Percentiles rank a stretch among this genome's conserved stretches.
phyloP scores from a whole-genome alignment of 768 basidiomycete species.

The Naganishia antarctica region DNA sequence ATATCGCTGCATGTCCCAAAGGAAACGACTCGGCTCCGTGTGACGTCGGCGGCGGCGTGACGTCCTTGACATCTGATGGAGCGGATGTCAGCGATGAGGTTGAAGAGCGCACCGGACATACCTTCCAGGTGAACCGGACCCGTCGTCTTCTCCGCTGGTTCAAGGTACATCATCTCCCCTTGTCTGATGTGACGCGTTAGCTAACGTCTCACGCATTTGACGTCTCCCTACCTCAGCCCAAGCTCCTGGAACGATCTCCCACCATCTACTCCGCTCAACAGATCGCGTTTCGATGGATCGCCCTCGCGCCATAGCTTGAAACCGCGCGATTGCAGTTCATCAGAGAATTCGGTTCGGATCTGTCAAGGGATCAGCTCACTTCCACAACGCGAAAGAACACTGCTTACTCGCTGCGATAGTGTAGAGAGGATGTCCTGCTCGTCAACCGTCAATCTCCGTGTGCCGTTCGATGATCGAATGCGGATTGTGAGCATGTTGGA shows the following conservation, averaged over 20 bases:
- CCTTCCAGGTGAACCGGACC: background rate
- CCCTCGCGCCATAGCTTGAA: conserved; percentile 15
- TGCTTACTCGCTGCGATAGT: background rate
- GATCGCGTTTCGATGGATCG: background rate
- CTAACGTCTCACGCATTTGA: background rate
- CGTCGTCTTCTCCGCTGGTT: background rate
- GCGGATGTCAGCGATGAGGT: no score
- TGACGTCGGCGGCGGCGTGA: background rate
- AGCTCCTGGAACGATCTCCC: background rate
- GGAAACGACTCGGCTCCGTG: background rate
- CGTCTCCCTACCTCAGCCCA: background rate
- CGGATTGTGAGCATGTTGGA: conserved; percentile 11
- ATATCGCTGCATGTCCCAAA: conserved; percentile 6
- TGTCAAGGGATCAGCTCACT: background rate
- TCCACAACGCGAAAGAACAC: background rate
- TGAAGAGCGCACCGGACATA: background rate
- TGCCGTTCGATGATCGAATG: conserved; percentile 1
- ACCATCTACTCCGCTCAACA: conserved; percentile 9
- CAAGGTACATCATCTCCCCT: conserved; percentile 9
- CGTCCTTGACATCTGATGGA: no score
- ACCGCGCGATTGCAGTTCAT: background rate
- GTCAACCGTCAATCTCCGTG: background rate
- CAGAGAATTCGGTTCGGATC: background rate
- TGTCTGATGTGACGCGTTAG: background rate
- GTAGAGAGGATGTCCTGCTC: background rate